Evolutionary conservation across 1,284 basidiomycete species (phyloP).

Genomic region (Pseudozyma thailandica): DNA sequence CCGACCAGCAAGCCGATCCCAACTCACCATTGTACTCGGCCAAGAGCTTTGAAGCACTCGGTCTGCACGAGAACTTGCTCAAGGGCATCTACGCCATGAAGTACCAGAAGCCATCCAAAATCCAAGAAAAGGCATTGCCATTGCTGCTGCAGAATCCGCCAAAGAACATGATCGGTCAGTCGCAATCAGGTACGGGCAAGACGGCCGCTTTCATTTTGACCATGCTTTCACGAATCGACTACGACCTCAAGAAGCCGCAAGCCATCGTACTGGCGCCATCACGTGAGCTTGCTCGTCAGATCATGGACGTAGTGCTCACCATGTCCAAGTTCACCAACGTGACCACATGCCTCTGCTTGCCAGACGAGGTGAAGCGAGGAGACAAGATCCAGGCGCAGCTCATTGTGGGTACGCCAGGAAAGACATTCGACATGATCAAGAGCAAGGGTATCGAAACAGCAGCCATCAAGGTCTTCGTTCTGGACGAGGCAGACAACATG

Average conservation of each 20-base stretch:
- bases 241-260: conserved; percentile 82
- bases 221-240: conserved; percentile 95
- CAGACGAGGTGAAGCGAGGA: conserved; percentile 77
- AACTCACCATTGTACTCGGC: conserved; percentile 93
- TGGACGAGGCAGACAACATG: conserved; percentile 99
- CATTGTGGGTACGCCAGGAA: conserved; percentile 95
- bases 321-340: conserved; percentile 96
- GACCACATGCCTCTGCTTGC: conserved; percentile 93
- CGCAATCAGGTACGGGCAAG: conserved; percentile 98
- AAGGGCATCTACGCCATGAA: conserved; percentile 97
- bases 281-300: conserved; percentile 95
- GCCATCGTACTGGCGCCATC: conserved; percentile 75
- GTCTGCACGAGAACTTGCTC: conserved; percentile 79
- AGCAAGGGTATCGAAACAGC: conserved; percentile 73
- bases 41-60: conserved; percentile 84
- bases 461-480: conserved; percentile 89
- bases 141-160: conserved; percentile 89
- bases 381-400: conserved; percentile 86
- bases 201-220: conserved; percentile 97
- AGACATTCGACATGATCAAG: conserved; percentile 82
- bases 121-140: conserved; percentile 96
- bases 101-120: conserved; percentile 98
- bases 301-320: conserved; percentile 89
- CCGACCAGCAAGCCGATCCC: conserved; percentile 95
- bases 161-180: conserved; percentile 98